Conservation (phyloP, 805 yeast species). For the Jamesozyma gamospora region DNA sequence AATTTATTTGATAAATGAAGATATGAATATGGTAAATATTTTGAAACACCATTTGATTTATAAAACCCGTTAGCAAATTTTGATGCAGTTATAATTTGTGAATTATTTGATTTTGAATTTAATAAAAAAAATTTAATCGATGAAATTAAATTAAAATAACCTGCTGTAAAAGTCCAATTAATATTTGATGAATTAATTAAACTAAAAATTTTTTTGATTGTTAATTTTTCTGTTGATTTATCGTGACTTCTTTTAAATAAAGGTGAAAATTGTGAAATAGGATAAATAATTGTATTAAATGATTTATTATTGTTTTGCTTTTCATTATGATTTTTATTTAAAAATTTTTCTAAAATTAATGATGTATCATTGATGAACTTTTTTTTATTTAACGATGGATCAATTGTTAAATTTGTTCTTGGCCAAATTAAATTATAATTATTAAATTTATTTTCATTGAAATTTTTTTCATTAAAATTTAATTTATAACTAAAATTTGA, state of each 20-base stretch:
- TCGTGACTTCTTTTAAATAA: constrained; percentile 43
- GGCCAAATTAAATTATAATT: constrained; percentile 71
- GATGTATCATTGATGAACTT: constrained; percentile 51
- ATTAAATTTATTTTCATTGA: constrained; percentile 31
- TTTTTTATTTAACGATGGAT: constrained; percentile 48
- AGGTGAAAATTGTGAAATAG: constrained; percentile 87
- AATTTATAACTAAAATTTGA: constrained; percentile 63
- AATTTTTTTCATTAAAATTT: background rate
- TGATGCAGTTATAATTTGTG: constrained; percentile 74
- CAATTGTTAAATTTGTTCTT: constrained; percentile 47
- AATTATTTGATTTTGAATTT: constrained; percentile 37
- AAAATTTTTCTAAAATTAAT: constrained; percentile 44
- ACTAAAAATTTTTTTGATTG: constrained; percentile 52
- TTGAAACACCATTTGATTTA: constrained; percentile 70
- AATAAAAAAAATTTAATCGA: constrained; percentile 52
- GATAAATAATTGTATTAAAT: constrained; percentile 61
- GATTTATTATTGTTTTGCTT: constrained; percentile 6
- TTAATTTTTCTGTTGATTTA: constrained; percentile 73
- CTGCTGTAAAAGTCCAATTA: constrained; percentile 87
- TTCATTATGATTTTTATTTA: constrained; percentile 26
- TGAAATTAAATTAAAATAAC: constrained; percentile 87
- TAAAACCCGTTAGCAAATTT: constrained; percentile 92
- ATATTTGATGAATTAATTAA: constrained; percentile 42
- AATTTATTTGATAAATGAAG: constrained; percentile 64
- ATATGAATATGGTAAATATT: constrained; percentile 79